A percentile compares a stretch with the other conserved stretches of the same genome.
Conservation (phyloP, 2,329 filamentous ascomycete species). For the Epichloe scottii region DNA sequence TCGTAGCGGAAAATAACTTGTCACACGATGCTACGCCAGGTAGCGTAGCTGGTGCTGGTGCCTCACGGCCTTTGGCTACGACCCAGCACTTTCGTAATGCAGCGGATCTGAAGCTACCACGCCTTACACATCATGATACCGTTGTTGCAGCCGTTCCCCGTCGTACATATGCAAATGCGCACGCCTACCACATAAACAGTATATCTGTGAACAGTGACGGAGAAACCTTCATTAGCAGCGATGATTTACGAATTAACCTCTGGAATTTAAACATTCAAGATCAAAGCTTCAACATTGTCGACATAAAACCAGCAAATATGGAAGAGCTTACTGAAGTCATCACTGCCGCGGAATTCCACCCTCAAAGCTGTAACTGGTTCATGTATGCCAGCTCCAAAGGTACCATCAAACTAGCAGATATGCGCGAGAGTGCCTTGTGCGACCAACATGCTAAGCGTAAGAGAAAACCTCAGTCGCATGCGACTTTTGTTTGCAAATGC, state of each 20-base stretch:
- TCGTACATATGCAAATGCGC: constrained; percentile 93
- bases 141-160: constrained; percentile 93
- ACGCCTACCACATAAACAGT: constrained; percentile 99
- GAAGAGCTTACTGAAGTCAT: constrained; percentile 98
- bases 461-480: background rate
- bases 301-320: constrained; percentile 99
- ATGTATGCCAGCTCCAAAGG: constrained; percentile 99
- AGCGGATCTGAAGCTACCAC: constrained; percentile 79
- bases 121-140: constrained; percentile 95
- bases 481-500: background rate
- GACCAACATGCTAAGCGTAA: constrained; percentile 91
- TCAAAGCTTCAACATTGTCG: constrained; percentile 99
- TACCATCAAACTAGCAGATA: constrained; percentile 96
- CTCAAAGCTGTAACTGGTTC: constrained; percentile 97
- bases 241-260: constrained; percentile 92
- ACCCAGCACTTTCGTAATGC: constrained; percentile 67
- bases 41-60: constrained; percentile 59
- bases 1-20: constrained; percentile 97
- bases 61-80: constrained; percentile 54
- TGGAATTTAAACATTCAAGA: constrained; percentile 99
- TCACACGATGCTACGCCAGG: constrained; percentile 83
- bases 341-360: constrained; percentile 95
- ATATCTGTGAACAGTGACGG: constrained; percentile 99
- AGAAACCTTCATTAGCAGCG: constrained; percentile 98
- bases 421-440: constrained; percentile 92